These are phyloP conservation scores for Lecanoromycetidae sp. DNA, from an alignment of 2,329 filamentous ascomycete genomes.

Conservation along the genomic window DNA sequence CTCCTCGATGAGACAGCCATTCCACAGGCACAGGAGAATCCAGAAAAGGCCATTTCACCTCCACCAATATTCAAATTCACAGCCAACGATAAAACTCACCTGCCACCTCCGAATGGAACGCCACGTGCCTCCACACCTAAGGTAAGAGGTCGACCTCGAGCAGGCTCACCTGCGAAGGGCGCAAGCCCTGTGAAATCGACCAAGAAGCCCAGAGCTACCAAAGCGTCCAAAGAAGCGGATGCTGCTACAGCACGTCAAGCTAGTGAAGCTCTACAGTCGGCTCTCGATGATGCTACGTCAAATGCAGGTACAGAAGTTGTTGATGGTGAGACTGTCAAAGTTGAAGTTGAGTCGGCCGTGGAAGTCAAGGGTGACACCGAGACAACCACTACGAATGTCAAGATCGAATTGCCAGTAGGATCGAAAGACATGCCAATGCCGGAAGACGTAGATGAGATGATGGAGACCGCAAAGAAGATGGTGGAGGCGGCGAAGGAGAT, in stretches of 20 bases:
- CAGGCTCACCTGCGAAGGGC: constrained; percentile 42
- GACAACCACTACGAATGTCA: constrained; percentile 59
- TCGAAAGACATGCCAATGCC: constrained; percentile 57
- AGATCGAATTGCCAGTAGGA: constrained; percentile 60
- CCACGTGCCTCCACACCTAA: constrained; percentile 24
- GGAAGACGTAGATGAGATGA: constrained; percentile 70
- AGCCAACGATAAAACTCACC: constrained; percentile 26
- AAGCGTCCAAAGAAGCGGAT: constrained; percentile 37
- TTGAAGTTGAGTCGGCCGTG: constrained; percentile 56
- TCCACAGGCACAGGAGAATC: constrained; percentile 51
- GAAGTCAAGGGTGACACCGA: constrained; percentile 49
- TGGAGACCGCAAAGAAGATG: constrained; percentile 78
- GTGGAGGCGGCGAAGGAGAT: constrained; percentile 57
- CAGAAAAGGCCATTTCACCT: constrained; percentile 60
- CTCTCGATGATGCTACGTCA: constrained; percentile 31
- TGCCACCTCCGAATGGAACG: constrained; percentile 21
- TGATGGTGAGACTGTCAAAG: constrained; percentile 45
- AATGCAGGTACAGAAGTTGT: constrained; percentile 19
- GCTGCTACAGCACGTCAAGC: constrained; percentile 38
- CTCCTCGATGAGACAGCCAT: constrained; percentile 82
- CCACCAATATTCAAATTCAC: constrained; percentile 66
- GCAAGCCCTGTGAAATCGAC: constrained; percentile 19
- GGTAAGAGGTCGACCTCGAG: constrained; percentile 46
- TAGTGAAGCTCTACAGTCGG: constrained; percentile 36
- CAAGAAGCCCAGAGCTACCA: constrained; percentile 40